Evolutionary conservation across 495 filamentous ascomycete species (phyloP), one percentile per base, ranked within the genome.

Genomic region (Friedmanniomyces simplex): DNA sequence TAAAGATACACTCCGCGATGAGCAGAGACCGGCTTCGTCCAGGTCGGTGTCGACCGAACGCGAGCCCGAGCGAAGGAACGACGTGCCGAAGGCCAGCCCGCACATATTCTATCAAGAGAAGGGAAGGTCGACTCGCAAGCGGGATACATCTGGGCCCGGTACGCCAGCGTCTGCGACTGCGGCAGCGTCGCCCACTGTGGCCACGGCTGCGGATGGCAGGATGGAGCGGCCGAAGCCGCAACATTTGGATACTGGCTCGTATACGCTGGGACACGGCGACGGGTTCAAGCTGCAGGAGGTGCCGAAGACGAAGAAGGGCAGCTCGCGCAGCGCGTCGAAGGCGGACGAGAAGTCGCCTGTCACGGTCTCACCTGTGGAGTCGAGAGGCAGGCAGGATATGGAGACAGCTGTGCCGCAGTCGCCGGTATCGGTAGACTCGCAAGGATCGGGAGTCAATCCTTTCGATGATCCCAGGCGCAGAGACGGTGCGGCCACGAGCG

Each of bases 61-160:
- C 47, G 63, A 60, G 59, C 64, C 25, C 21, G 60, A 65, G 64
- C 30, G 68, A 67, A 18, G 48, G 70, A 64, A 74, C 71, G 61
- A 68, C 55, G 58, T 74, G 72, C 63, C 76, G 75, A 41, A 76
- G 68, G 74, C 80, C 11, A 88, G 87, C 8, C 88, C 89, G 34
- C 90, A 97, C 70, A 95, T 96, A 66, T 87, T 88, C 37, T 94
- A 87, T 68, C 89, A 95, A 68, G 88, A 94, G 65, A 91, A 90
- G 66, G 82, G 82, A 0, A 79, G 88, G 47, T 69, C 69, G 7
- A 77, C 70, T 5, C 76, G 72, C 67, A 78, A 73, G 67, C 69
- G 76, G 45, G 74, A 76, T 57, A 71, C 74, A 28, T 68, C 69
- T 30, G 60, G 59, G 28, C 56, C 34, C 54, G 62, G 58, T 46